Base-by-base conservation (phyloP, 306 rosid genomes). In the Glycine soja region DNA sequence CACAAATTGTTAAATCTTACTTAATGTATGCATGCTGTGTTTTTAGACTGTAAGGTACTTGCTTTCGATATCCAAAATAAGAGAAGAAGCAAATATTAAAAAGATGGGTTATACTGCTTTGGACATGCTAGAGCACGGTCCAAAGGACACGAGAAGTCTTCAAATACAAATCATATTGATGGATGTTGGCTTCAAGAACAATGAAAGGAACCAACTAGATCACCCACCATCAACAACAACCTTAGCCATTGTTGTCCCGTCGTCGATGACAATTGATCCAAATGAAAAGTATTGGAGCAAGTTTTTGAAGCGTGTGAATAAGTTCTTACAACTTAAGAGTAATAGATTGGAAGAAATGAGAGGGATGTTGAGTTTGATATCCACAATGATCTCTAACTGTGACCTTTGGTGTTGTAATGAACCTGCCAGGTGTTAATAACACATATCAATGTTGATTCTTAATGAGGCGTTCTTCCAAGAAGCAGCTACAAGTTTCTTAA, bases 301-400 rank as follows among this genome's bases (percentile, higher is more conserved):
- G 14, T 9, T 24, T 59, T 24, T 59, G 66, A 59, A 58, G 38
- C 38, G 65, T 19, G 10, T 58, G 40, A 59, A 59, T 10, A 59
- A 59, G 66, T 0, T 59, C 40, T 59, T 59, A 24, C 8, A 59
- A 2, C 34, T 4, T 4, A 24, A 24, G 42, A 24, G 66, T 24
- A 10, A 12, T 59, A 10, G 66, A n/a, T 24, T 24, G 66, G 66
- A 59, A 59, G 40, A 59, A 59, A 59, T 59, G 66, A 59, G 66
- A 59, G 66, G 66, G 8, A 59, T 59, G 66, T 5, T 59, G 42
- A 24, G 66, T 59, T 4, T 59, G 42, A n/a, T 59, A 11, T 11
- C 64, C 8, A 58, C 64, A 58, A 18, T 58, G 64, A 19, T 58
- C 36, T 8, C n/a, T 36, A 18, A 58, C 13, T 0, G 30, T 19